phyloP scores from a whole-genome alignment of 2,329 filamentous ascomycete species.

The Cadophora sp. region DNA sequence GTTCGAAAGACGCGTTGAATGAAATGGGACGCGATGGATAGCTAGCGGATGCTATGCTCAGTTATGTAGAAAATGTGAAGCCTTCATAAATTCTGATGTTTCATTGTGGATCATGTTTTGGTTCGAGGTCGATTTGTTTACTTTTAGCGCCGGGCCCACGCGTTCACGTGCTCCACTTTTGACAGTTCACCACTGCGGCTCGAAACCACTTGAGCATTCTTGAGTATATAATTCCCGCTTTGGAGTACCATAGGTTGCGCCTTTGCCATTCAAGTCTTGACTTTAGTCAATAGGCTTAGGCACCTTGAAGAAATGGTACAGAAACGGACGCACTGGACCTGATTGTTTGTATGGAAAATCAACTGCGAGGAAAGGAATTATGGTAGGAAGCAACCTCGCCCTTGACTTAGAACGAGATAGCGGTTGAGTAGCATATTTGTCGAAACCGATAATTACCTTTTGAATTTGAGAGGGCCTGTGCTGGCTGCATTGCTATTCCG shows the following conservation, averaged over 20 bases:
- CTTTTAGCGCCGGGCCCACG: conserved; percentile 17
- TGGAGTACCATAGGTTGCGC: too few relatives aligned
- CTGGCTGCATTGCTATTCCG: too few relatives aligned
- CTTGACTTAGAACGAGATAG: too few relatives aligned
- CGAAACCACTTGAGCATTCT: too few relatives aligned
- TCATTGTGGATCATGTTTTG: conserved; percentile 17
- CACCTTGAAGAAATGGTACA: background rate
- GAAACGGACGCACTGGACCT: background rate
- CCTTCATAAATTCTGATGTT: conserved; percentile 25
- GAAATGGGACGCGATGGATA: conserved; percentile 14
- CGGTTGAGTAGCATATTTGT: too few relatives aligned
- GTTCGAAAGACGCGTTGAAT: conserved; percentile 10
- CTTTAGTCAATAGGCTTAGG: background rate
- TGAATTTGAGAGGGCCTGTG: too few relatives aligned
- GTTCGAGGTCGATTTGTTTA: conserved; percentile 17
- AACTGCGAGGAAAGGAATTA: too few relatives aligned
- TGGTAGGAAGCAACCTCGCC: too few relatives aligned
- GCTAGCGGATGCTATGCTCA: conserved; percentile 20
- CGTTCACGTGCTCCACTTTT: conserved; percentile 14
- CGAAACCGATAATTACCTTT: too few relatives aligned
- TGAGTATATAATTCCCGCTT: too few relatives aligned
- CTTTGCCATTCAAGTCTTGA: background rate
- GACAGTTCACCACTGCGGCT: conserved; percentile 8
- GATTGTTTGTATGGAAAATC: background rate
- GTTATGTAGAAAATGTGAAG: conserved; percentile 23